Percentiles rank a stretch among this genome's conserved stretches.
Evolutionary conservation across 352 stramenopile species (phyloP).

Genomic region (Phytopythium cucurbitacearum): DNA sequence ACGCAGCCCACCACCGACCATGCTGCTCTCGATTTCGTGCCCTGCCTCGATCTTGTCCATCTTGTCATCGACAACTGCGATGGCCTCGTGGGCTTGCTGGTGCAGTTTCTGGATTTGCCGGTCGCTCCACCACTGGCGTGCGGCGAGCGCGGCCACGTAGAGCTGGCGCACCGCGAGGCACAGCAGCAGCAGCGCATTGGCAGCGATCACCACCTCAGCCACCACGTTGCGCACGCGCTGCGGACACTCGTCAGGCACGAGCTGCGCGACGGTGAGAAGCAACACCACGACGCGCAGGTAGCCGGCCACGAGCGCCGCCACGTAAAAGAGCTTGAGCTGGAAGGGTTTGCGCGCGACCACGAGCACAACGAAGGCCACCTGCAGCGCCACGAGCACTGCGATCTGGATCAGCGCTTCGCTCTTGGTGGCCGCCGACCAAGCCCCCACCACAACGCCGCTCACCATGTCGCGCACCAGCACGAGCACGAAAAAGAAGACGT

Average conservation of each 20-base stretch:
- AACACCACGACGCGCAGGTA: conserved; percentile 43
- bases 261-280: conserved; percentile 35
- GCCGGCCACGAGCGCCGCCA: conserved; percentile 23
- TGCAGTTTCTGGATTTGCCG: too few species aligned
- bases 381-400: conserved; percentile 31
- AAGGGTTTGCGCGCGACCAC: conserved; percentile 38
- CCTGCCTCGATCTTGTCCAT: too few species aligned
- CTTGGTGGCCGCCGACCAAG: conserved; percentile 2
- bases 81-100: too few species aligned
- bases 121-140: conserved; percentile 12
- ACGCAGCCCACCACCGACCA: too few species aligned
- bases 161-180: conserved; percentile 35
- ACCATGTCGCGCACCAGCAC: conserved; percentile 41
- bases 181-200: conserved; percentile 38
- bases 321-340: conserved; percentile 37
- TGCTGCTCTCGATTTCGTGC: too few species aligned
- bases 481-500: conserved; percentile 46
- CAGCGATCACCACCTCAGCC: conserved; percentile 30
- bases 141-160: conserved; percentile 18
- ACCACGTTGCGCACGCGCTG: conserved; percentile 40
- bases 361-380: conserved; percentile 28
- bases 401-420: conserved; percentile 35
- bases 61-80: too few species aligned
- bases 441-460: conserved; percentile 32
- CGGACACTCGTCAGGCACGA: conserved; percentile 22